Evolutionary conservation across 441 rosid genomes (phyloP).

Genomic region (Raphanus hybrid): DNA sequence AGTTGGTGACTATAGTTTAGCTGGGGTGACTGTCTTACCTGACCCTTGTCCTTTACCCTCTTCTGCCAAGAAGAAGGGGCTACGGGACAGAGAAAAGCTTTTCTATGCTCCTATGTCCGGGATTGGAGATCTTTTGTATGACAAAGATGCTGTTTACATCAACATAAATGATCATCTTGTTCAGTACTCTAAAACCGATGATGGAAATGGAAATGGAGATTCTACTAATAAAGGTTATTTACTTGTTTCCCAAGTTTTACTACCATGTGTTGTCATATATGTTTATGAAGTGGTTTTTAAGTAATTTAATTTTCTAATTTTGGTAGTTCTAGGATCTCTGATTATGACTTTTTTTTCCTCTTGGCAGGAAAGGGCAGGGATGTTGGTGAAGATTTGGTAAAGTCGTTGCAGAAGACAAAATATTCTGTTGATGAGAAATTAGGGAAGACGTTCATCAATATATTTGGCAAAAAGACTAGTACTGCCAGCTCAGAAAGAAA

Average conservation of each 20-base stretch:
- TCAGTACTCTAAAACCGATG: constrained; percentile 76
- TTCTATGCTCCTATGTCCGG: constrained; percentile 95
- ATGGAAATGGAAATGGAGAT: constrained; percentile 56
- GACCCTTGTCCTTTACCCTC: constrained; percentile 98
- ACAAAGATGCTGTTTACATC: constrained; percentile 96
- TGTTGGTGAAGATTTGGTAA: constrained; percentile 82
- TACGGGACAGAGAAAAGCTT: constrained; percentile 86
- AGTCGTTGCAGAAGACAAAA: constrained; percentile 78
- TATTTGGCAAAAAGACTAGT: constrained; percentile 10
- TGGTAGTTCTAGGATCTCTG: constrained; percentile 16
- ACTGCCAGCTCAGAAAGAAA: constrained; percentile 41
- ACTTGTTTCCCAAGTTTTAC: neutral
- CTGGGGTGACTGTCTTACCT: constrained; percentile 71
- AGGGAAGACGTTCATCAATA: no score
- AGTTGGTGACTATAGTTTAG: constrained; percentile 85
- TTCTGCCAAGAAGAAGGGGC: constrained; percentile 82
- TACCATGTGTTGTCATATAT: no score
- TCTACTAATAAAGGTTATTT: constrained; percentile 58
- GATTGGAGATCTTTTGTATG: constrained; percentile 89
- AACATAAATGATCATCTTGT: constrained; percentile 88
- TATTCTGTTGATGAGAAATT: constrained; percentile 59
- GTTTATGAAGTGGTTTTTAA: no score
- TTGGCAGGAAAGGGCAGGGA: constrained; percentile 69
- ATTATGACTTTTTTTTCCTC: constrained; percentile 24
- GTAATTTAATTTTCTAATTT: no score